A percentile compares a stretch with the other conserved stretches of the same genome.
Conservation (phyloP, 352 stramenopile species). For the Phytophthora fragariae region DNA sequence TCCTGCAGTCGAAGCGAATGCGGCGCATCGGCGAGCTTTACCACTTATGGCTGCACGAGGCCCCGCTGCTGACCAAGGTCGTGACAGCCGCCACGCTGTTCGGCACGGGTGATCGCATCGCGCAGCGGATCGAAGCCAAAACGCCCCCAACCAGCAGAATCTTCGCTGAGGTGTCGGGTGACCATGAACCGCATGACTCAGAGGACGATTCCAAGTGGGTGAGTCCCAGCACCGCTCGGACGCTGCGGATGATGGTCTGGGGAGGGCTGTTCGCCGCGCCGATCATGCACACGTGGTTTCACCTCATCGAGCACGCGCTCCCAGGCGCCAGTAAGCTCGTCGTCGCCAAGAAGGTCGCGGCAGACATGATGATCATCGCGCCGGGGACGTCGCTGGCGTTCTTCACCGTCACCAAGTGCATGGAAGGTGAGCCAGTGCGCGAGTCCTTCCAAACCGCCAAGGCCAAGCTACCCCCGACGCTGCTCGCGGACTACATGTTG, state of each 20-base stretch:
- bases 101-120: constrained; percentile 54
- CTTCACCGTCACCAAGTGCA: constrained; percentile 43
- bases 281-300: constrained; percentile 90
- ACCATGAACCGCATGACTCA: not conserved
- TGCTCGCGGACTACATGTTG: constrained; percentile 54
- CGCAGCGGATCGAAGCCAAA: constrained; percentile 45
- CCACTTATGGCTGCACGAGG: constrained; percentile 48
- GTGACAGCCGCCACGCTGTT: constrained; percentile 62
- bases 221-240: constrained; percentile 41
- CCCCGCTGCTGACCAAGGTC: constrained; percentile 64
- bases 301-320: constrained; percentile 68
- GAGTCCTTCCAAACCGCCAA: constrained; percentile 40
- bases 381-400: constrained; percentile 38
- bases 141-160: not conserved
- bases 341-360: constrained; percentile 46
- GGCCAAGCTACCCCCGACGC: constrained; percentile 40
- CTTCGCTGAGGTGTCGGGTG: constrained; percentile 20
- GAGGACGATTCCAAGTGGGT: constrained; percentile 8
- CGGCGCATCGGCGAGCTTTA: constrained; percentile 44
- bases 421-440: constrained; percentile 36
- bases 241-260: constrained; percentile 84
- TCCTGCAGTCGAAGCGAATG: constrained; percentile 23
- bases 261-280: constrained; percentile 83
- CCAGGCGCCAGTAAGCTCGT: constrained; percentile 27
- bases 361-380: constrained; percentile 50